Percentiles rank a stretch among this genome's conserved stretches.
These are phyloP conservation scores for Macaranga tanarius DNA, from an alignment of 441 rosid species.

Conservation along the genomic window DNA sequence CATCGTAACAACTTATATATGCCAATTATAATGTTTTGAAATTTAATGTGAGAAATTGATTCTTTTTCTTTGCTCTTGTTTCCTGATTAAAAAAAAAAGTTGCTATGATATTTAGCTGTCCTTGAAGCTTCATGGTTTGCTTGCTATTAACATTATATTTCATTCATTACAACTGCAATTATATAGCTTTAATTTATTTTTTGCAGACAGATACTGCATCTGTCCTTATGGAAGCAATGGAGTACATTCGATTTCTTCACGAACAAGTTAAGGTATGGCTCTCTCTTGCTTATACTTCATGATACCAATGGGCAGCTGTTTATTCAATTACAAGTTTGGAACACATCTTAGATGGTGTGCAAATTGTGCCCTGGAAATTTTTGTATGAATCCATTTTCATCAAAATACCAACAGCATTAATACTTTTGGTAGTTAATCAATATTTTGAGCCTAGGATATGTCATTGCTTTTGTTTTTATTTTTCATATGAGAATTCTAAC, in stretches of 20 bases:
- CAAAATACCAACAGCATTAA: background rate
- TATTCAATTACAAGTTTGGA: background rate
- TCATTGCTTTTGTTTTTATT: background rate
- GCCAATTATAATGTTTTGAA: background rate
- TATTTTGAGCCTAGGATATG: background rate
- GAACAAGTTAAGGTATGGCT: slow-evolving; percentile 89
- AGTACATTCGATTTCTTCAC: slow-evolving; percentile 86
- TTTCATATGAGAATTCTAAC: slow-evolving; percentile 6
- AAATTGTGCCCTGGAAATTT: background rate
- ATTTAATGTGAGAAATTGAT: background rate
- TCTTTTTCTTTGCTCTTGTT: background rate
- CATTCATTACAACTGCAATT: background rate
- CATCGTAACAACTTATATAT: background rate
- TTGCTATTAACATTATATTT: background rate
- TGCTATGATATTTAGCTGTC: background rate
- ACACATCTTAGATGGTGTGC: background rate
- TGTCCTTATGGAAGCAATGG: slow-evolving; percentile 79
- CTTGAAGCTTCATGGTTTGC: background rate
- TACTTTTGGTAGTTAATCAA: background rate
- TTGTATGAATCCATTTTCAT: background rate
- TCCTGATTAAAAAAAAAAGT: no score
- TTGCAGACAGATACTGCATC: slow-evolving; percentile 97
- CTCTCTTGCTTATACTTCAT: slow-evolving; percentile 15
- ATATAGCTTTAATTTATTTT: slow-evolving; percentile 6
- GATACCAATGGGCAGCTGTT: background rate